Base-by-base conservation (phyloP, 352 stramenopile species). In the Phytophthora multivora region DNA sequence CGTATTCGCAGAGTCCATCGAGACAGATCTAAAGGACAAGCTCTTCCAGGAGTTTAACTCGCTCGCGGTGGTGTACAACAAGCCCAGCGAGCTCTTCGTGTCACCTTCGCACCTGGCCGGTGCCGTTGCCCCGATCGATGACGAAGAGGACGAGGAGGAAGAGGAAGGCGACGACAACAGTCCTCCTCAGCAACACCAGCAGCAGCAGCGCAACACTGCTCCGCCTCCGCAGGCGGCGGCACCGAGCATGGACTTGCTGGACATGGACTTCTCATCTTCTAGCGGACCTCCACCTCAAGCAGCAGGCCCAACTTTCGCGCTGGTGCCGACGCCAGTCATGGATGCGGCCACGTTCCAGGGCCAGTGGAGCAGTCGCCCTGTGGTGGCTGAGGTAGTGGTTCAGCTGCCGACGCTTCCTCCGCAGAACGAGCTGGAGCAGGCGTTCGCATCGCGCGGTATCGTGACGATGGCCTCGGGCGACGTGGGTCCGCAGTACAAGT, bases 41-140 rank as follows among this genome's bases (percentile, higher is more conserved):
- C 83, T 97, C 46, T 96, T 97, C 55, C 71, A 97, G 51, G 97
- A 99, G 80, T 99, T 99, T 79, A 99, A 99, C 76, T 98, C 97
- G 28, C 85, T 99, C 43, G 91, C 95, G 6, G 95, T 99, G 11
- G 87, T 99, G 19, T 99, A 99, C 83, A 95, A 95, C 54, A 98
- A 98, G 68, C 93, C 93, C 16, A 97, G 90, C 43, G 90, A 98
- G 39, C 88, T 98, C 49, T 99, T 99, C 68, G 94, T 99, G 40
- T 82, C 88, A 9, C 69, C 91, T 43, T 87, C 91, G 36, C 79
- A 90, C 43, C 31, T 89, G 55, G 70, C 63, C 21, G 71, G 62
- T 7, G 46, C 62, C 1, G 42, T 63, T 25, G 73, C 71, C 10
- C 74, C 66, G 42, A 50, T 77, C 5, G 63, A 81, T 26, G 78